Evolutionary conservation across 2,329 filamentous ascomycete species (phyloP), one percentile per base, ranked within the genome.

Genomic region (Colletotrichum falcatum): DNA sequence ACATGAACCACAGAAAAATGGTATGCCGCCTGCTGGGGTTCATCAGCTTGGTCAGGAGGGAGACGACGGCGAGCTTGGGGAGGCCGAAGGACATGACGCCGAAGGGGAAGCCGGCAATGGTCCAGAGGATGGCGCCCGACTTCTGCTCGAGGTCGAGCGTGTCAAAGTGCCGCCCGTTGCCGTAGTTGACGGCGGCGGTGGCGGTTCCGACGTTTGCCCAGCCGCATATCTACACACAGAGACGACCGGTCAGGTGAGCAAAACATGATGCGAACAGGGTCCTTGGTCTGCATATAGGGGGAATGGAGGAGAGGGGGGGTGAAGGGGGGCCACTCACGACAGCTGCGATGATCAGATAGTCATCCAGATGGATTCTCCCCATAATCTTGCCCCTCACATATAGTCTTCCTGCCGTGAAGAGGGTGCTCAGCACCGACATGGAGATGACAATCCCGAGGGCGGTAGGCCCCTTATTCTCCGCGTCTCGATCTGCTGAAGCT

Each of bases 141-240:
- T 81, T 73, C 7, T 83, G 74, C 0, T 77, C 67, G 7, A 73
- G 51, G 0, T 63, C 70, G 16, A 85, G 74, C 0, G 77, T 74
- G 18, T 69, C 72, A 35, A 79, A 76, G 72, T 85, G 82, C 56
- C 77, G 77, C 1, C 83, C 83, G 62, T 79, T 82, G 9, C 67
- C 78, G 1, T 37, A 37, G 35, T 9, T 12, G 35, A 37, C 35
- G 1, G 35, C 35, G 35, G 35, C 35, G 14, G 14, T 37, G 35
- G 35, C 35, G 35, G 35, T 37, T 37, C 35, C 35, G 11, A 81
- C 77, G 28, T 80, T 81, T 49, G 75, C 63, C 73, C 81, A 77
- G 5, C 78, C 77, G 42, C 79, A 75, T 5, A 80, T 59, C 78
- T 82, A 20, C n/a, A 48, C 35, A 28, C 12, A 12, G 16, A 35